Conservation (phyloP, 805 yeast genomes). For the Candida hungchunana region DNA sequence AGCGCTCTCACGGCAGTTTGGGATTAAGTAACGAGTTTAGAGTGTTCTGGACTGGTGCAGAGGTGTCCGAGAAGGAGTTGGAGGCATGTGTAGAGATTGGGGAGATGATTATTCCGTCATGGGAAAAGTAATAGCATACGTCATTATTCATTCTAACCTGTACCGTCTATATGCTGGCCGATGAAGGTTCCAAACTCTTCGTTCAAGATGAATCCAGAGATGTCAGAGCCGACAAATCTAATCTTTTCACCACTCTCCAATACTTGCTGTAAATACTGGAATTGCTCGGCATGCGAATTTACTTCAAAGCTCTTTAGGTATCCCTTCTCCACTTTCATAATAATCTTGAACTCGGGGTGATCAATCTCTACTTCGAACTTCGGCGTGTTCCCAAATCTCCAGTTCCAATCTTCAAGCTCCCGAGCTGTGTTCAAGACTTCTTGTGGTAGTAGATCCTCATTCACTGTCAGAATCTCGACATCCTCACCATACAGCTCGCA, state of each 20-base stretch:
- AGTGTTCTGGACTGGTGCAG: constrained; percentile 40
- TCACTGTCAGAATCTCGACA: constrained; percentile 27
- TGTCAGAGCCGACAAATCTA: constrained; percentile 37
- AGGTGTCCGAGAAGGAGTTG: constrained; percentile 33
- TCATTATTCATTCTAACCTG: no score
- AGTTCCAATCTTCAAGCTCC: constrained; percentile 55
- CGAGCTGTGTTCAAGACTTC: constrained; percentile 39
- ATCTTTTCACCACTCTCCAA: constrained; percentile 28
- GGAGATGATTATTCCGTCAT: constrained; percentile 53
- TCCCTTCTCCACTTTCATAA: constrained; percentile 51
- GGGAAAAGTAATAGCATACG: constrained; percentile 21
- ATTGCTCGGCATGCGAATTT: constrained; percentile 25
- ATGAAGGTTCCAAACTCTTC: constrained; percentile 43
- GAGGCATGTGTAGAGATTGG: constrained; percentile 51
- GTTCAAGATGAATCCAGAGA: constrained; percentile 41
- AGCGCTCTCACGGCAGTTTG: constrained; percentile 72
- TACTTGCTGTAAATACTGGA: constrained; percentile 32
- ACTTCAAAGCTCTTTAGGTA: constrained; percentile 24
- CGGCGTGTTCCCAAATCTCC: constrained; percentile 80
- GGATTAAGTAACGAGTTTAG: constrained; percentile 40
- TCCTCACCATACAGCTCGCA: constrained; percentile 23
- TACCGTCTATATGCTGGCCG: constrained; percentile 27
- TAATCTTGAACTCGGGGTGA: constrained; percentile 31
- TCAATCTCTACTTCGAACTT: constrained; percentile 52
- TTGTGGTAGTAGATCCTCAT: constrained; percentile 26